These are phyloP conservation scores for Epichloe sylvatica DNA, from an alignment of 2,329 filamentous ascomycete genomes.

Conservation along the genomic window DNA sequence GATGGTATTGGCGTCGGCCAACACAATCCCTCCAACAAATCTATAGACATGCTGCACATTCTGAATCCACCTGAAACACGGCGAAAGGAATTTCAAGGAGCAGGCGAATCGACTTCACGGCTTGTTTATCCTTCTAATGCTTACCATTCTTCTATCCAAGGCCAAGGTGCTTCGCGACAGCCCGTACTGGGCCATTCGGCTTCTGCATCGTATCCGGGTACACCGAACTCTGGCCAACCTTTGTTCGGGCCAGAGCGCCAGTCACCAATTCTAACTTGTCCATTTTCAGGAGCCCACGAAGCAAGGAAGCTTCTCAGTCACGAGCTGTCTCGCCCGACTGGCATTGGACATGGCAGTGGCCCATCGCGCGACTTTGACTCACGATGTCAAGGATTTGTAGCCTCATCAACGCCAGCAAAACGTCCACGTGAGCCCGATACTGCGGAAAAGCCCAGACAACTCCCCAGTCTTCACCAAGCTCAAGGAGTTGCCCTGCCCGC, in stretches of 20 bases:
- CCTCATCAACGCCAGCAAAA: slow-evolving; percentile 17
- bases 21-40: slow-evolving; percentile 11
- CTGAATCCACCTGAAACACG: slow-evolving; percentile 23
- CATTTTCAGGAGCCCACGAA: slow-evolving; percentile 18
- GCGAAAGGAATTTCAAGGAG: slow-evolving; percentile 9
- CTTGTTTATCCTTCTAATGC: neutral
- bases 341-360: slow-evolving; percentile 12
- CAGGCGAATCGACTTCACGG: slow-evolving; percentile 4
- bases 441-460: slow-evolving; percentile 15
- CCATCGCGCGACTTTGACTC: slow-evolving; percentile 12
- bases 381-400: slow-evolving; percentile 10
- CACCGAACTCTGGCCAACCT: slow-evolving; percentile 9
- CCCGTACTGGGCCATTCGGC: slow-evolving; percentile 16
- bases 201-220: slow-evolving; percentile 21
- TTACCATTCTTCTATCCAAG: slow-evolving; percentile 11
- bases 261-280: slow-evolving; percentile 18
- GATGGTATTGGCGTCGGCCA: slow-evolving; percentile 13
- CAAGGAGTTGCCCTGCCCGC: slow-evolving; percentile 12
- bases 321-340: slow-evolving; percentile 16
- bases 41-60: slow-evolving; percentile 24
- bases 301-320: slow-evolving; percentile 20
- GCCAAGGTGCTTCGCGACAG: slow-evolving; percentile 12
- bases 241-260: slow-evolving; percentile 18
- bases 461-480: slow-evolving; percentile 14
- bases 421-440: slow-evolving; percentile 18